Base-by-base conservation (phyloP, 371 early-diverging fungal genomes). In the Mucor irregularis region DNA sequence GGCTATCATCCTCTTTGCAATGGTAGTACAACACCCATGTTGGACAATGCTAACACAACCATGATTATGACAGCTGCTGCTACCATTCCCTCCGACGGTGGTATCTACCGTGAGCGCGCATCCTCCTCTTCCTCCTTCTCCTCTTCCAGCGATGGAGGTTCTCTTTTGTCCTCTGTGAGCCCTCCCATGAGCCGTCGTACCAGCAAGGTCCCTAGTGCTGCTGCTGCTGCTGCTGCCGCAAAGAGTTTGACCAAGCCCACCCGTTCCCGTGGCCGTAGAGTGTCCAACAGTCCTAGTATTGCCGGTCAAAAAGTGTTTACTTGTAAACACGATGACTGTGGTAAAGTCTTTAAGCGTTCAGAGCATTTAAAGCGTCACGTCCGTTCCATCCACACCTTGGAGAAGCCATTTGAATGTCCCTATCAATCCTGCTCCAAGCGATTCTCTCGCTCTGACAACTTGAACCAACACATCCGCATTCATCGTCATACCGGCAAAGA, bases 311-410 rank as follows among this genome's bases (percentile, higher is more conserved):
- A 80, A 33, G 62, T 77, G 35, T 81, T 81, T 60, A 67, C 69
- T 0, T 86, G 87, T 56, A 66, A 63, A 1, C 60, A 74, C 46
- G 73, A 70, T 25, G 76, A 74, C 22, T 95, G 95, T 58, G 84
- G 84, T 33, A 82, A 88, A 49, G 79, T 82, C 28, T 95, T 93
- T 68, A 92, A 91, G 69, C 74, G 93, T 24, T 85, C 81, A 45
- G 94, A 94, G 65, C 92, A 93, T 68, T 72, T 93, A 42, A 88
- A 90, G 62, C 71, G 95, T 17, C 93, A 91, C 66, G 70, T 82
- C 31, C 77, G 88, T n/a, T 83, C 79, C 16, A 80, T 83, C 58
- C 84, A 83, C 52, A 81, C 84, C 4, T 61, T 71, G 28, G 81
- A 81, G 43, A 78, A 80, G 46, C 84, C 87, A 11, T 87, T 81